A percentile compares a stretch with the other conserved stretches of the same genome.
Conservation (phyloP, 306 rosid species). For the Quercus agrifolia region DNA sequence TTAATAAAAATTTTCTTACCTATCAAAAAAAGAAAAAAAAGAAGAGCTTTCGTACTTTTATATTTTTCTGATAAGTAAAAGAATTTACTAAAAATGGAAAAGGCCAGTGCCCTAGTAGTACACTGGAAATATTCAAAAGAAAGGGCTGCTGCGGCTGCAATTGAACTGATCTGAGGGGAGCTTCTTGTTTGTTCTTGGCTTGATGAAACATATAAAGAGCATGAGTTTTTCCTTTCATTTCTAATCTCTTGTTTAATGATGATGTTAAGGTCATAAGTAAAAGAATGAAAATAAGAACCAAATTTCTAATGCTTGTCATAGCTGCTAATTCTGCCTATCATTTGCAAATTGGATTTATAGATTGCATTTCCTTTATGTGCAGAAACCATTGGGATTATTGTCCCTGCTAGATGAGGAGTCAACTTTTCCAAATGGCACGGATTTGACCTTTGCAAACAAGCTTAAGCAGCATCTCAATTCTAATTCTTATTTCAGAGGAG, state of each 20-base stretch:
- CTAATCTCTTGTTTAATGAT: not conserved
- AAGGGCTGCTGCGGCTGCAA: not conserved
- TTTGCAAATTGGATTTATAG: conserved; percentile 6
- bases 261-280: conserved; percentile 5
- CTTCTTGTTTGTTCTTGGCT: not conserved
- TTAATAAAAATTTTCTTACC: too few relatives aligned
- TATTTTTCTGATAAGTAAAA: not conserved
- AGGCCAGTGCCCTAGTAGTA: not conserved
- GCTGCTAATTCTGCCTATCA: not conserved
- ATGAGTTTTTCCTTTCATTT: not conserved
- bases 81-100: not conserved
- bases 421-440: conserved; percentile 96
- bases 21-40: too few relatives aligned
- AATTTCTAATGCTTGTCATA: not conserved
- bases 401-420: conserved; percentile 97
- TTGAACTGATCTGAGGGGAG: not conserved
- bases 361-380: conserved; percentile 33
- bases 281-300: not conserved
- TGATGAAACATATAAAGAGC: not conserved
- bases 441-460: conserved; percentile 88
- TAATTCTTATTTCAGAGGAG: conserved; percentile 85
- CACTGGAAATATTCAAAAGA: not conserved
- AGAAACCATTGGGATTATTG: conserved; percentile 95
- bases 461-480: conserved; percentile 88
- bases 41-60: not conserved